These are phyloP conservation scores for Trametes cingulata DNA, from an alignment of 768 basidiomycete genomes.

Conservation along the genomic window DNA sequence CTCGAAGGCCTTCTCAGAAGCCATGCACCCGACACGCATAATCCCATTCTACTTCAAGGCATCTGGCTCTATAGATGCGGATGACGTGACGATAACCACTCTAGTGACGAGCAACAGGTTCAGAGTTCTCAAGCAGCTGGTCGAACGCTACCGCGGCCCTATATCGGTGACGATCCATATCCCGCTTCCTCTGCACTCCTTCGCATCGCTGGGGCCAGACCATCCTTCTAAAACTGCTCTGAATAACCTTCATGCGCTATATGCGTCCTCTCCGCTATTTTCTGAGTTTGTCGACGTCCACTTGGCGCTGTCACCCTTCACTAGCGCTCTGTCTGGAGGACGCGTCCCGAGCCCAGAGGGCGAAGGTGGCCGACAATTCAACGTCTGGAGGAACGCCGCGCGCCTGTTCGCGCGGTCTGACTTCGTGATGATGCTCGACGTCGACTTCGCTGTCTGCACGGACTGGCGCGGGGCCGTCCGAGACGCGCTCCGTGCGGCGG, in stretches of 20 bases:
- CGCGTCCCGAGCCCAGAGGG: conserved; percentile 16
- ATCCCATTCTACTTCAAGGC: conserved; percentile 83
- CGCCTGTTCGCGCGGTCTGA: conserved; percentile 82
- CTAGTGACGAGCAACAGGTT: conserved; percentile 81
- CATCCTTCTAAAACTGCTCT: conserved; percentile 45
- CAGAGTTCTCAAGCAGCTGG: conserved; percentile 68
- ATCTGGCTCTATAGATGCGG: conserved; percentile 49
- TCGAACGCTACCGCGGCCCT: conserved; percentile 78
- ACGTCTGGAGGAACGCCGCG: conserved; percentile 87
- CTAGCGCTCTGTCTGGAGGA: conserved; percentile 10
- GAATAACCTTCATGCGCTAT: conserved; percentile 62
- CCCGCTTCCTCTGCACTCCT: conserved; percentile 42
- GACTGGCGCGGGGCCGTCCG: conserved; percentile 67
- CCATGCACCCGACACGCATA: conserved; percentile 72
- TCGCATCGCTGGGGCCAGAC: conserved; percentile 36
- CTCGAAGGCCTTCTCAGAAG: conserved; percentile 68
- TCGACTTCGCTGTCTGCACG: conserved; percentile 85
- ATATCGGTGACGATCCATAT: conserved; percentile 85
- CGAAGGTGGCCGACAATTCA: conserved; percentile 71
- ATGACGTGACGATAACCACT: conserved; percentile 85
- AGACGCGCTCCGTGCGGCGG: conserved; percentile 34
- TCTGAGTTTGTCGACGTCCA: conserved; percentile 78
- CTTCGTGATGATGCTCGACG: conserved; percentile 89
- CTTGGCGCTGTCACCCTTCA: conserved; percentile 75
- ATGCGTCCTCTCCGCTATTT: conserved; percentile 67